These are phyloP conservation scores for Anthracocystis setariae DNA, from an alignment of 1,284 basidiomycete species.

Conservation along the genomic window DNA sequence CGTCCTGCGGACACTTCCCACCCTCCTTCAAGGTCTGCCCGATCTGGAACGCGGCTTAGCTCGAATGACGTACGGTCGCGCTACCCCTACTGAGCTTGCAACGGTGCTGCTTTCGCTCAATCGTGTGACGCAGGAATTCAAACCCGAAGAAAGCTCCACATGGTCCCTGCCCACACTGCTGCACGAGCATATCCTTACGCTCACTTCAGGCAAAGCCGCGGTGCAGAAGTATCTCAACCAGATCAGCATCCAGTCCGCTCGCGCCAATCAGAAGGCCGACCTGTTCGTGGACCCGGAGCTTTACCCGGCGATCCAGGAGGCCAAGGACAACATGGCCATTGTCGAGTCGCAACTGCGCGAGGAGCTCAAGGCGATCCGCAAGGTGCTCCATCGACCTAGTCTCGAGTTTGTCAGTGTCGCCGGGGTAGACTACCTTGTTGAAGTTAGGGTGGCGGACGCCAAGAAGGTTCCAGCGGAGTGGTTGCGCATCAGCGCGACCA, in stretches of 20 bases:
- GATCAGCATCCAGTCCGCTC: constrained; percentile 76
- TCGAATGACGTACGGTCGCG: constrained; percentile 85
- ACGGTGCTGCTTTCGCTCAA: constrained; percentile 80
- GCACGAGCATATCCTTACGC: constrained; percentile 63
- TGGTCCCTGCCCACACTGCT: constrained; percentile 76
- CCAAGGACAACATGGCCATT: constrained; percentile 72
- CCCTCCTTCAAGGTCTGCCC: constrained; percentile 74
- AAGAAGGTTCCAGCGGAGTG: constrained; percentile 81
- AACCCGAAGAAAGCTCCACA: constrained; percentile 65
- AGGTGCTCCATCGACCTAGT: constrained; percentile 77
- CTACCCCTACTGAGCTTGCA: constrained; percentile 83
- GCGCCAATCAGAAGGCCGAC: constrained; percentile 76
- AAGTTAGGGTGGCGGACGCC: constrained; percentile 77
- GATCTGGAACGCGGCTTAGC: constrained; percentile 90
- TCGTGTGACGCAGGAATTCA: constrained; percentile 78
- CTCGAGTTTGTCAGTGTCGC: constrained; percentile 79
- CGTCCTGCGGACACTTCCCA: constrained; percentile 74
- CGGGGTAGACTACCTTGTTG: constrained; percentile 66
- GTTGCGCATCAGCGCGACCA: constrained; percentile 82
- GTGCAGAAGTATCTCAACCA: constrained; percentile 71
- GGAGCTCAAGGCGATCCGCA: constrained; percentile 78
- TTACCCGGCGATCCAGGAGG: constrained; percentile 76
- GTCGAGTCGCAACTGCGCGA: constrained; percentile 79
- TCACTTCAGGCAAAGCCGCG: constrained; percentile 76
- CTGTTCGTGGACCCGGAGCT: constrained; percentile 80